Evolutionary conservation across 2,329 filamentous ascomycete genomes (phyloP), one percentile per base, ranked within the genome.

Genomic region (Phialocephala subalpina): DNA sequence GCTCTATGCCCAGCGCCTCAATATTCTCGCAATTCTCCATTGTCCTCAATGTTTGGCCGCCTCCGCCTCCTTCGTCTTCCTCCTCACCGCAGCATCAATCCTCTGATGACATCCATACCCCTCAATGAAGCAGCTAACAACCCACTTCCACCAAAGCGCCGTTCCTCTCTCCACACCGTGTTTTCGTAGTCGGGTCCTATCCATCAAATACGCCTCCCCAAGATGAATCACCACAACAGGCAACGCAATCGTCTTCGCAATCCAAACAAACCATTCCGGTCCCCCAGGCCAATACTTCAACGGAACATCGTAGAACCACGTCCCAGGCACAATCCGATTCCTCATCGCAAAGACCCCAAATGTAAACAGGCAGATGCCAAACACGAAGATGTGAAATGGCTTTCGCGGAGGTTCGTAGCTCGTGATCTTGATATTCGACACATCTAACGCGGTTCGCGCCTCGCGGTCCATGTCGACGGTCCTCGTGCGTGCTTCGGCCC

Each of bases 381-480:
- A 87, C 55, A 88, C 80, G 22, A 86, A 73, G 7, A 82, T 73
- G 45, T 90, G 86, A 16, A 82, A 70, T 0, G 76, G 68, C 9
- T 38, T 69, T 9, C 47, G 58, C 0, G 74, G 74, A 5, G 69
- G 66, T 7, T 74, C 68, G 72, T 82, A 89, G 47, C 70, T 66
- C 6, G 74, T 76, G 67, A 87, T 74, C 62, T 74, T 63, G 27
- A 74, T 75, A 42, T 83, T 73, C 82, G 71, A 73, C 45, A 91
- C 82, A 18, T 86, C 88, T 14, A 97, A 86, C 1, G 79, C 84
- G 36, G 80, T 72, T 38, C 91, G 84, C 29, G 85, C 83, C 12
- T 86, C 82, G 65, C 84, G 79, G 75, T 90, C 88, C 88, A 97
- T 92, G 60, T 89, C 87, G 58, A 97, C 88, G 47, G 95, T 82